phyloP scores from a whole-genome alignment of 2,329 filamentous ascomycete genomes.

The Cladosporium sp. region DNA sequence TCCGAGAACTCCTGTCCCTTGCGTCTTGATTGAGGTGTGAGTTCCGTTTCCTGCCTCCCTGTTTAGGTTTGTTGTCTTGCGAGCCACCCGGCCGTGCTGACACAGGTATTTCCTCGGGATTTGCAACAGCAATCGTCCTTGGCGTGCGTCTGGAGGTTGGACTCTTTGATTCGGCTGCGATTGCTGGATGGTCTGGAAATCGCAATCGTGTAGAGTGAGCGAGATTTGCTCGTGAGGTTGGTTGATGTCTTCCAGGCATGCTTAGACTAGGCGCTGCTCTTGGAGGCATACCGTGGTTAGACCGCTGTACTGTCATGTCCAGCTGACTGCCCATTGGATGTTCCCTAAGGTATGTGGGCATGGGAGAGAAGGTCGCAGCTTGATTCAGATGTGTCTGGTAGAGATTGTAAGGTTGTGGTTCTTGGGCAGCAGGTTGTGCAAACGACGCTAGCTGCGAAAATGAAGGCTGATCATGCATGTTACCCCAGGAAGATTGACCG shows the following conservation, averaged over 20 bases:
- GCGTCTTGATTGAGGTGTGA: constrained; percentile 2
- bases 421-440: too few relatives aligned
- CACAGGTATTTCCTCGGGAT: not conserved
- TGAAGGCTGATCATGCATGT: too few relatives aligned
- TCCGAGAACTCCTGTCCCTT: constrained; percentile 39
- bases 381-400: too few relatives aligned
- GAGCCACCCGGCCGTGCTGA: not conserved
- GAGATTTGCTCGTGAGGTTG: not conserved
- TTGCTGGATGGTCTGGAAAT: not conserved
- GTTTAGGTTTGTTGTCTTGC: not conserved
- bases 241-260: too few relatives aligned
- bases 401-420: too few relatives aligned
- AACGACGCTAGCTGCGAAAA: too few relatives aligned
- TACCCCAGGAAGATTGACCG: not conserved
- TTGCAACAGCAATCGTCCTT: not conserved
- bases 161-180: not conserved
- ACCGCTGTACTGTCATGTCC: too few relatives aligned
- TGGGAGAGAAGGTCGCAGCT: too few relatives aligned
- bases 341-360: too few relatives aligned
- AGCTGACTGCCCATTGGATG: too few relatives aligned
- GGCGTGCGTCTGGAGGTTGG: not conserved
- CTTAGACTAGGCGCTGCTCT: too few relatives aligned
- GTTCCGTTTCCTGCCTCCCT: constrained; percentile 4
- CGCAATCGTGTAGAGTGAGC: not conserved
- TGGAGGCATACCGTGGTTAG: too few relatives aligned